These are phyloP conservation scores for Scheffersomyces titani DNA, from an alignment of 1,139 yeast genomes.

Conservation along the genomic window DNA sequence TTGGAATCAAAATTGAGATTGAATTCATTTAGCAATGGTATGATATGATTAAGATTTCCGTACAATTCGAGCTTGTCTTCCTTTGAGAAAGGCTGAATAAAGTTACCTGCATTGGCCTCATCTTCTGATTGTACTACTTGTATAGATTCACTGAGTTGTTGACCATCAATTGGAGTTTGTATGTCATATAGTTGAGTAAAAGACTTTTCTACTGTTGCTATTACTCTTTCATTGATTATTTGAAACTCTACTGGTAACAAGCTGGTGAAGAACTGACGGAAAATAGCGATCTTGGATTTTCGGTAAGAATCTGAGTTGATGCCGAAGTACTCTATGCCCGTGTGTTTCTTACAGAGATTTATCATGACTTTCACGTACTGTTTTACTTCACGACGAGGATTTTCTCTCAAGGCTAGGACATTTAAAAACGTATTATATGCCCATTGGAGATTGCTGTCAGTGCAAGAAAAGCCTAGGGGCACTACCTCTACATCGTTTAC, in stretches of 20 bases:
- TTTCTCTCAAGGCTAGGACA: constrained; percentile 16
- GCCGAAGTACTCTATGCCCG: constrained; percentile 25
- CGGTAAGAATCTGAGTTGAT: constrained; percentile 16
- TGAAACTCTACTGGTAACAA: constrained; percentile 18
- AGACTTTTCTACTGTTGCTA: constrained; percentile 7
- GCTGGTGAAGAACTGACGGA: constrained; percentile 21
- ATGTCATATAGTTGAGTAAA: not conserved
- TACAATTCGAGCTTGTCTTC: constrained; percentile 18
- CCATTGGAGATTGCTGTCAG: constrained; percentile 14
- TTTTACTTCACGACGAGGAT: constrained; percentile 10
- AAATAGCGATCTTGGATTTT: constrained; percentile 19
- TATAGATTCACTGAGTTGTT: not conserved
- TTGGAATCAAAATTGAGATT: constrained; percentile 24
- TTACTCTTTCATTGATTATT: constrained; percentile 13
- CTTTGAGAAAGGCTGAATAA: constrained; percentile 12
- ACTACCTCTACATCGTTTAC: not conserved
- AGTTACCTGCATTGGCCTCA: not conserved
- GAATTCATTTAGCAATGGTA: constrained; percentile 35
- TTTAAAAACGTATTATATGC: constrained; percentile 28
- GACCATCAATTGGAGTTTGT: not conserved
- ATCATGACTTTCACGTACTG: constrained; percentile 24
- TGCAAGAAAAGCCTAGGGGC: constrained; percentile 4
- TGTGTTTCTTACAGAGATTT: constrained; percentile 23
- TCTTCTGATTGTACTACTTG: not conserved
- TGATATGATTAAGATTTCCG: constrained; percentile 21